These are phyloP conservation scores for Rhodotorula toruloides DNA, from an alignment of 768 basidiomycete species.

Conservation along the genomic window DNA sequence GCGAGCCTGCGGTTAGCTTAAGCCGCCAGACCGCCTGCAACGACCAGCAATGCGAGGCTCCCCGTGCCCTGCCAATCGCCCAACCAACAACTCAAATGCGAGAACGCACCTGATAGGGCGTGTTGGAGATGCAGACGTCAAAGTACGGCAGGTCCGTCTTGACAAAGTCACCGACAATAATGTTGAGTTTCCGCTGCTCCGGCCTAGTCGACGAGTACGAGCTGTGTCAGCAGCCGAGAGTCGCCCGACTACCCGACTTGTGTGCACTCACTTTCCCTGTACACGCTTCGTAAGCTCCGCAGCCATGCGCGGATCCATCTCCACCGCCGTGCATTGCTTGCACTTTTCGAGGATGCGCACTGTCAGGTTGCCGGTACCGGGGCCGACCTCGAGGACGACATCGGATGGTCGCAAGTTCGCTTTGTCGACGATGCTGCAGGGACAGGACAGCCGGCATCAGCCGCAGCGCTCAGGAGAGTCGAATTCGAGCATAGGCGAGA, in stretches of 20 bases:
- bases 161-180: conserved; percentile 95
- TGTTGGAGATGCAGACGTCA: conserved; percentile 98
- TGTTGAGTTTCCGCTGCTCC: conserved; percentile 87
- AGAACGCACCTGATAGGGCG: conserved; percentile 74
- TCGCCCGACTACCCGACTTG: background rate
- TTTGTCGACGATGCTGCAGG: conserved; percentile 50
- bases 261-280: conserved; percentile 80
- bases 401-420: conserved; percentile 90
- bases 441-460: background rate
- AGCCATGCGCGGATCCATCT: conserved; percentile 99
- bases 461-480: background rate
- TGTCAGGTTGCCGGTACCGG: conserved; percentile 94
- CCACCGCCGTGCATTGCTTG: conserved; percentile 86
- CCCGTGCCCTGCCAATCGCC: no score
- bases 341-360: conserved; percentile 88
- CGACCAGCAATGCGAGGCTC: no score
- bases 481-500: background rate
- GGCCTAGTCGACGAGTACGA: conserved; percentile 56
- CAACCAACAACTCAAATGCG: no score
- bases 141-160: conserved; percentile 98
- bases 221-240: background rate
- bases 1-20: no score
- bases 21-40: no score
- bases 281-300: conserved; percentile 95
- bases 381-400: conserved; percentile 93